Evolutionary conservation across 345 rosid species (phyloP).

Genomic region (Schrenkiella parvula): DNA sequence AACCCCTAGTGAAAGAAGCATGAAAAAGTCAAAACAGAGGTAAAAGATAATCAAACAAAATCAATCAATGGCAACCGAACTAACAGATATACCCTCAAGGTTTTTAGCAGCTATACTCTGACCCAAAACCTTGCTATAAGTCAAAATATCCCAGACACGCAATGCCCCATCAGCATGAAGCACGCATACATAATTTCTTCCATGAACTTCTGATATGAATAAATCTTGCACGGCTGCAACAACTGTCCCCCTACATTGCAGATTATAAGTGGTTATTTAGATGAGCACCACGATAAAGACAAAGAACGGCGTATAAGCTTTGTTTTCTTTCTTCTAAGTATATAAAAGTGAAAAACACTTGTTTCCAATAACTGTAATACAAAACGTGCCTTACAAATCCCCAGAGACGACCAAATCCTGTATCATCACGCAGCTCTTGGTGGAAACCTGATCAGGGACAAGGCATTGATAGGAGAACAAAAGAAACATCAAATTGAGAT

Average conservation of each 20-base stretch:
- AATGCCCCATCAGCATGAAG: conserved; percentile 74
- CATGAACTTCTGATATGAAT: conserved; percentile 48
- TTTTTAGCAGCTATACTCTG: conserved; percentile 46
- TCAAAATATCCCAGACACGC: conserved; percentile 67
- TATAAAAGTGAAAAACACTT: background rate
- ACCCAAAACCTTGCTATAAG: conserved; percentile 49
- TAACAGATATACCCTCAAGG: conserved; percentile 50
- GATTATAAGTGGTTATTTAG: background rate
- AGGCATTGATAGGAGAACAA: background rate
- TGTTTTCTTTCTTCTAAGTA: background rate
- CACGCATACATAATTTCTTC: conserved; percentile 44
- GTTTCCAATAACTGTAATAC: background rate
- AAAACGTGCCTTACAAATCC: conserved; percentile 65
- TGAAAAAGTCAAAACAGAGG: conserved; percentile 5
- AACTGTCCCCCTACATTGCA: conserved; percentile 61
- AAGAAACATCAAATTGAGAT: background rate
- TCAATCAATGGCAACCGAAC: background rate
- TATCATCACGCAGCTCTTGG: conserved; percentile 72
- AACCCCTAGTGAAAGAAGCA: conserved; percentile 48
- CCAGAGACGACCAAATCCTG: conserved; percentile 76
- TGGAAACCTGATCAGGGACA: conserved; percentile 46
- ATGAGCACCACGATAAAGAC: background rate
- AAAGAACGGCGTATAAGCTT: background rate
- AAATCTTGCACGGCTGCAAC: conserved; percentile 64
- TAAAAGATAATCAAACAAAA: background rate